Evolutionary conservation across 2,329 filamentous ascomycete genomes (phyloP).

Genomic region (Dendrostoma leiphaemia): DNA sequence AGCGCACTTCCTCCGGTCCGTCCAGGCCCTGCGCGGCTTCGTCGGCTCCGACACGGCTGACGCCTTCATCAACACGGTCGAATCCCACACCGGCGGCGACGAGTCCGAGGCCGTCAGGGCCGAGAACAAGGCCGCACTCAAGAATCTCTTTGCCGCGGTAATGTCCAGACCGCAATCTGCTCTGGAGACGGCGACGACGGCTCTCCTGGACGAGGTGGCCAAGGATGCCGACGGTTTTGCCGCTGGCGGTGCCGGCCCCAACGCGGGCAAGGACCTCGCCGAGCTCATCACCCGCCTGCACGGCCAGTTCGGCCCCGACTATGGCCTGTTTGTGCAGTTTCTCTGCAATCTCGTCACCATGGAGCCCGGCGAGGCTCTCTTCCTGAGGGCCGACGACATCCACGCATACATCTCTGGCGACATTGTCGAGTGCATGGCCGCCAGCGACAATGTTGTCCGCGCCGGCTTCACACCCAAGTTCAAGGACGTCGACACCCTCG

Average conservation of each 20-base stretch:
- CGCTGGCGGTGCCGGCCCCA: constrained; percentile 65
- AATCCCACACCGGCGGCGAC: constrained; percentile 40
- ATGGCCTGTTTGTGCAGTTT: constrained; percentile 93
- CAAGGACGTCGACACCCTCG: constrained; percentile 89
- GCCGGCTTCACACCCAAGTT: constrained; percentile 98
- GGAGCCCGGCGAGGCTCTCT: constrained; percentile 87
- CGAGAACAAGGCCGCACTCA: constrained; percentile 76
- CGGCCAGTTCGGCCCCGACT: constrained; percentile 81
- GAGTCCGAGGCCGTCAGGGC: constrained; percentile 32
- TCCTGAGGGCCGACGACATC: constrained; percentile 94
- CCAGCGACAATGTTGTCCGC: constrained; percentile 97
- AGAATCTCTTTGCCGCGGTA: constrained; percentile 71
- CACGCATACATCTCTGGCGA: constrained; percentile 93
- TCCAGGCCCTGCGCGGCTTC: constrained; percentile 59
- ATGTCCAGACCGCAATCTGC: constrained; percentile 74
- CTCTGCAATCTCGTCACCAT: constrained; percentile 95
- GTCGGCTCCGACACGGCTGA: constrained; percentile 64
- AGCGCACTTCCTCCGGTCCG: constrained; percentile 69
- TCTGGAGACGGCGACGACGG: constrained; percentile 61
- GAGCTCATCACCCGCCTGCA: constrained; percentile 77
- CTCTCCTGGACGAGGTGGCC: constrained; percentile 70
- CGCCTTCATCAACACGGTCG: constrained; percentile 53
- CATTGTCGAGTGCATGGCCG: constrained; percentile 98
- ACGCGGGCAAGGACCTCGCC: constrained; percentile 67
- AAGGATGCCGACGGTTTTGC: constrained; percentile 72